Base-by-base conservation (phyloP, 176 grass and related monocot species). In the Aegilops bicornis region DNA sequence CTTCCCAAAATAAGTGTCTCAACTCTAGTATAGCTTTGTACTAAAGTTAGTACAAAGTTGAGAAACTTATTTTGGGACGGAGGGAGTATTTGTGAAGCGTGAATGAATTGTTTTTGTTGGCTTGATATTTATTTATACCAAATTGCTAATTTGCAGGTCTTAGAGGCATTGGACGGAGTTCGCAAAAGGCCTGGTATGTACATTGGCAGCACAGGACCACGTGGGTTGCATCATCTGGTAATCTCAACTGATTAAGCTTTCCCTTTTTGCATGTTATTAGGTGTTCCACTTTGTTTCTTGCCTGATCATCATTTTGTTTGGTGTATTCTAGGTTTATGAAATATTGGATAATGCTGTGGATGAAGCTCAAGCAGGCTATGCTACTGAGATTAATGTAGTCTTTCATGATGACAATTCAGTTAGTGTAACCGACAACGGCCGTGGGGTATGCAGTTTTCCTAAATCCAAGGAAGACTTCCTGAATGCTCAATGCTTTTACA, bases 141-240 rank as follows among this genome's bases (percentile, higher is more conserved):
- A 69, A 76, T 85, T 42, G 50, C 22, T 82, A 52, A 68, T 82
- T 48, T 87, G 71, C 85, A 99, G 97, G 97, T 99, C 50, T 84
- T 99, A 79, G 97, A 99, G 91, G 97, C 94, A 31, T 84, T 99
- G 79, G 97, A 99, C 88, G 92, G 94, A 56, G 97, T 99, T 77
- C 89, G 97, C 84, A 99, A 92, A 82, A 96, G 97, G 84, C 97
- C 97, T 88, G 97, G 94, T 52, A 96, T 99, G 97, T 99, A 99
- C 74, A 96, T 99, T 74, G 97, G 97, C 73, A 99, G 90, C 89
- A 99, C 97, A 74, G 97, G 97, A n/a, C 85, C 94, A 52, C 94
- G 97, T 23, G 94, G 97, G 64, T 89, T 99, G 83, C 97, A 99
- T 88, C 97, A 99, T 89, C 73, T 96, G 97, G 97, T 99, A 94